phyloP scores from a whole-genome alignment of 108 stramenopile genomes.

The Cyclotella baltica region DNA sequence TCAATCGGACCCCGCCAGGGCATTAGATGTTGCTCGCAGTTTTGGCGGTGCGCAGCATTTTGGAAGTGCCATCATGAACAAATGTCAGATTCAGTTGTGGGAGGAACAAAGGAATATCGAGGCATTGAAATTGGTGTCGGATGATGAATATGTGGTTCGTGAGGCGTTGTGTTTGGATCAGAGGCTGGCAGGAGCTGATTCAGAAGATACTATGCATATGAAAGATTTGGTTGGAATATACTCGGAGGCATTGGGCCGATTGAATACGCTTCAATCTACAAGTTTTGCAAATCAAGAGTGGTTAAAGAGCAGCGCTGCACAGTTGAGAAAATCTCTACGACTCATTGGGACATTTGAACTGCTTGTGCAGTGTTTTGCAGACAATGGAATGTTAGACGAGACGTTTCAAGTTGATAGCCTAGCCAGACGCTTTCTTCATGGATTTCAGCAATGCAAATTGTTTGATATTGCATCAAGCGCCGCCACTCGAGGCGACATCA shows the following conservation, averaged over 20 bases:
- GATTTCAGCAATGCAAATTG: constrained; percentile 48
- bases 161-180: constrained; percentile 29
- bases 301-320: constrained; percentile 37
- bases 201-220: constrained; percentile 11
- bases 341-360: constrained; percentile 66
- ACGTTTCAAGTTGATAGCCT: background rate
- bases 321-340: constrained; percentile 30
- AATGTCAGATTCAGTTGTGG: constrained; percentile 53
- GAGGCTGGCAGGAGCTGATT: background rate
- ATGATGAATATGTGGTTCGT: constrained; percentile 49
- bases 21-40: constrained; percentile 39
- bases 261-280: constrained; percentile 5
- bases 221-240: constrained; percentile 33
- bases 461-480: constrained; percentile 49
- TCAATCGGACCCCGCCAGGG: constrained; percentile 41
- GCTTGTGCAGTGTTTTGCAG: constrained; percentile 44
- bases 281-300: constrained; percentile 14
- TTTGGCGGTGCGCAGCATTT: constrained; percentile 38
- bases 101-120: constrained; percentile 35
- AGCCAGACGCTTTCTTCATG: constrained; percentile 45
- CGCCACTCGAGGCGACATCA: constrained; percentile 65
- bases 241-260: constrained; percentile 41
- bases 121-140: constrained; percentile 40
- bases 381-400: constrained; percentile 10
- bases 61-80: constrained; percentile 46